Percentiles rank a stretch among this genome's conserved stretches.
Conservation (phyloP, 164 flowering plant species). For the Warburgia ugandensis region DNA sequence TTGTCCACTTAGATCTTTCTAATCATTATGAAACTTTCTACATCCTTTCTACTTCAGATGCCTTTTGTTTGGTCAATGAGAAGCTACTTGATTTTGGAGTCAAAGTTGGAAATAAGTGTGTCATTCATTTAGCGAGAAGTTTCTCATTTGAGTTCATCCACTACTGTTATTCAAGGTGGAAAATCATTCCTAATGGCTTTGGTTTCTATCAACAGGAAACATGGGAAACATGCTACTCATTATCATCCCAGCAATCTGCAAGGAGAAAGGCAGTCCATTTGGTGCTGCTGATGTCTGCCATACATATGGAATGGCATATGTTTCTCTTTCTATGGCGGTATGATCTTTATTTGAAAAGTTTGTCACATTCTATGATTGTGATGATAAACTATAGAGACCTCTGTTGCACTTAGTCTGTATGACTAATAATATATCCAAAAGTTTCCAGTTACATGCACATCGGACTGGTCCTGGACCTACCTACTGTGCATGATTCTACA, state of each 20-base stretch:
- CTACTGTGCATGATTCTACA: no score
- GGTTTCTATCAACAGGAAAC: conserved; percentile 46
- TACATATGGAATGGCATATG: conserved; percentile 59
- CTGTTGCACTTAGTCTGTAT: neutral
- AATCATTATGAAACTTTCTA: no score
- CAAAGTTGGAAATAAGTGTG: no score
- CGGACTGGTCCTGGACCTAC: no score
- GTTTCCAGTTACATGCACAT: no score
- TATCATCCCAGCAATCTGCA: conserved; percentile 75
- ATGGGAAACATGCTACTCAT: conserved; percentile 68
- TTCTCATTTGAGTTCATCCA: neutral
- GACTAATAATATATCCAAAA: no score
- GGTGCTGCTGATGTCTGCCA: conserved; percentile 49
- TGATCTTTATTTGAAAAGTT: conserved; percentile 1
- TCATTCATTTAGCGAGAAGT: no score
- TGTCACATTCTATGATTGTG: neutral
- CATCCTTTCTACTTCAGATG: no score
- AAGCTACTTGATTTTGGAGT: no score
- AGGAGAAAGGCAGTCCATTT: conserved; percentile 70
- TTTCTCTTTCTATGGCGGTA: conserved; percentile 86
- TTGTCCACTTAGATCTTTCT: no score
- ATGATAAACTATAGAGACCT: neutral
- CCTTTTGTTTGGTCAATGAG: no score
- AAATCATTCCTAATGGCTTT: neutral
- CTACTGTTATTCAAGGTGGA: neutral